Percentiles rank a stretch among this genome's conserved stretches.
Evolutionary conservation across 306 rosid species (phyloP).

Genomic region (Fragaria vesca): DNA sequence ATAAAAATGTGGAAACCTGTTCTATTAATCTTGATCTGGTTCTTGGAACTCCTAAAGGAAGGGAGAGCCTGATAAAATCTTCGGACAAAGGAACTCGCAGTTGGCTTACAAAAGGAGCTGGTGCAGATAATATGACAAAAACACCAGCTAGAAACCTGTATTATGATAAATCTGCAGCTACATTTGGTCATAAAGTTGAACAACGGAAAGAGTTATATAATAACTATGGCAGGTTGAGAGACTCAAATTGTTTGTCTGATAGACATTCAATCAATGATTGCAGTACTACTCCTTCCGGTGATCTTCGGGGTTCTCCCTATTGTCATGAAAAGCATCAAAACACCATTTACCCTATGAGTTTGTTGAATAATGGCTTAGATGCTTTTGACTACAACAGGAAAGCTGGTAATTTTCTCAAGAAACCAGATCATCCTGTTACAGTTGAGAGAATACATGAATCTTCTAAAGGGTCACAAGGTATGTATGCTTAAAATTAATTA

Average conservation of each 20-base stretch:
- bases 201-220: background rate
- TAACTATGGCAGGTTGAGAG: background rate
- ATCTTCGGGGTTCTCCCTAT: background rate
- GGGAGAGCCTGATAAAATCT: background rate
- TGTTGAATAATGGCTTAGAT: background rate
- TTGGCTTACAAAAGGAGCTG: background rate
- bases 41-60: slow-evolving; percentile 4
- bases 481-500: background rate
- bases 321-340: background rate
- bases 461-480: slow-evolving; percentile 5
- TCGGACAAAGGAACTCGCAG: background rate
- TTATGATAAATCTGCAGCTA: background rate
- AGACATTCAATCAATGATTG: background rate
- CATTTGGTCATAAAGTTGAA: background rate
- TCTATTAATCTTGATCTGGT: slow-evolving; percentile 24
- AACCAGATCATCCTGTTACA: background rate
- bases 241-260: background rate
- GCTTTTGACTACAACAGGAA: background rate
- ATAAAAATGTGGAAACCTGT: background rate
- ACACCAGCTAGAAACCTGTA: background rate
- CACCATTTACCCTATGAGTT: background rate
- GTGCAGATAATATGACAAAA: background rate
- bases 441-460: slow-evolving; percentile 2
- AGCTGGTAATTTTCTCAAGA: background rate
- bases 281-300: background rate